These are phyloP conservation scores for Trifolium repens DNA, from an alignment of 306 rosid species.

Conservation along the genomic window DNA sequence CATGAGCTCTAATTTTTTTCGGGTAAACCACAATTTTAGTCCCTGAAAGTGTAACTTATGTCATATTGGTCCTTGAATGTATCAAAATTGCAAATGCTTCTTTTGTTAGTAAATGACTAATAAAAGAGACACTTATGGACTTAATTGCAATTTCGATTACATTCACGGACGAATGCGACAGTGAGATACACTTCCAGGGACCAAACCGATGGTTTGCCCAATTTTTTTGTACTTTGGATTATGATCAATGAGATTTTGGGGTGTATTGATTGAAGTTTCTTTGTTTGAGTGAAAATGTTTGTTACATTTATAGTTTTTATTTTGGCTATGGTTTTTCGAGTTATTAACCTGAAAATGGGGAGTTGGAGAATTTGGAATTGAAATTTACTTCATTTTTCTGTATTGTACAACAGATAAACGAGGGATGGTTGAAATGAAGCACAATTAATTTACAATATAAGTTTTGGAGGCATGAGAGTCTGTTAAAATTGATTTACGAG, in stretches of 20 bases:
- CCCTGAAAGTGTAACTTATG: no score
- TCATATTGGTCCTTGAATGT: no score
- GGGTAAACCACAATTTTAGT: no score
- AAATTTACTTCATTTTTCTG: neutral
- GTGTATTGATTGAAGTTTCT: neutral
- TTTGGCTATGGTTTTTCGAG: neutral
- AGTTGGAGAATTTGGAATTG: conserved; percentile 15
- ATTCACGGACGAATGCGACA: no score
- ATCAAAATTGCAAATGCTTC: no score
- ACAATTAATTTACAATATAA: neutral
- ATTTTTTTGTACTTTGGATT: neutral
- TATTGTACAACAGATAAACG: neutral
- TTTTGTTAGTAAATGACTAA: no score
- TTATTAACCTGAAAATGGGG: conserved; percentile 4
- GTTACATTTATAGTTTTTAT: neutral
- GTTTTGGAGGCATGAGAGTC: neutral
- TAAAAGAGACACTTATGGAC: no score
- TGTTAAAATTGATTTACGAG: conserved; percentile 4
- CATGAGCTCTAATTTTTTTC: neutral
- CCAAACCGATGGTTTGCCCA: no score
- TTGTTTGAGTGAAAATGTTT: neutral
- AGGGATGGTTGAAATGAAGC: neutral
- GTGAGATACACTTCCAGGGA: no score
- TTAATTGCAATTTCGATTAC: no score
- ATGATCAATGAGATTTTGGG: neutral